A percentile compares a stretch with the other conserved stretches of the same genome.
These are phyloP conservation scores for Lentinula aciculospora DNA, from an alignment of 768 basidiomycete species.

Conservation along the genomic window DNA sequence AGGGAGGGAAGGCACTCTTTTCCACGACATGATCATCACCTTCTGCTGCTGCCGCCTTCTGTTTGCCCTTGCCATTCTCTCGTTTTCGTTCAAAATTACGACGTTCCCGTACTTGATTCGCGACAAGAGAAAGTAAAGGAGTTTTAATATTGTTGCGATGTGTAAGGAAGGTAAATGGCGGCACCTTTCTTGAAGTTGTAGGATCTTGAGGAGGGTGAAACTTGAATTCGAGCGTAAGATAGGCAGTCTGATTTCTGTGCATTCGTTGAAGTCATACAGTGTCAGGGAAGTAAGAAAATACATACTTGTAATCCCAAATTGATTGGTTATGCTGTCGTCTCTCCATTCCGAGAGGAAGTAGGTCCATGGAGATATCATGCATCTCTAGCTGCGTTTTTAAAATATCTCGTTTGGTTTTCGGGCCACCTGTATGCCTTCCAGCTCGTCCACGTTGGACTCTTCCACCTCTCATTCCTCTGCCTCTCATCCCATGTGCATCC, in stretches of 20 bases:
- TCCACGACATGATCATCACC: not conserved
- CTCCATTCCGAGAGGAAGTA: conserved; percentile 82
- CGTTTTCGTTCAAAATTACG: conserved; percentile 35
- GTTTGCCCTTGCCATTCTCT: conserved; percentile 25
- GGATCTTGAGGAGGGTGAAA: conserved; percentile 51
- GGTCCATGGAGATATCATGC: conserved; percentile 66
- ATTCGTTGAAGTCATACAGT: not conserved
- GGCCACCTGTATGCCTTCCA: conserved; percentile 10
- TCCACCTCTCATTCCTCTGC: conserved; percentile 17
- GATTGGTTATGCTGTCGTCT: conserved; percentile 74
- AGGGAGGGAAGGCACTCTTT: conserved; percentile 29
- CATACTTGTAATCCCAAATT: conserved; percentile 76
- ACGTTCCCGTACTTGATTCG: conserved; percentile 27
- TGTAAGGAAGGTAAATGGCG: conserved; percentile 49
- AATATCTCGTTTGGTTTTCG: conserved; percentile 55
- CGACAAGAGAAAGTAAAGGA: conserved; percentile 47
- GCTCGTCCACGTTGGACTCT: conserved; percentile 16
- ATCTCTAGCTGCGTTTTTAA: conserved; percentile 64
- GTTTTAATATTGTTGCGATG: conserved; percentile 54
- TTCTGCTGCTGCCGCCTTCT: not conserved
- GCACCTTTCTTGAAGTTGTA: conserved; percentile 28
- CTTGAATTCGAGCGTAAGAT: conserved; percentile 70
- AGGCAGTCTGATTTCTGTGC: conserved; percentile 56
- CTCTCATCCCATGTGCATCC: conserved; percentile 5
- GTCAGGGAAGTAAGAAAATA: conserved; percentile 9